Percentiles rank a stretch among this genome's conserved stretches.
Conservation (phyloP, 768 basidiomycete species). For the Lactifluus piperatus region DNA sequence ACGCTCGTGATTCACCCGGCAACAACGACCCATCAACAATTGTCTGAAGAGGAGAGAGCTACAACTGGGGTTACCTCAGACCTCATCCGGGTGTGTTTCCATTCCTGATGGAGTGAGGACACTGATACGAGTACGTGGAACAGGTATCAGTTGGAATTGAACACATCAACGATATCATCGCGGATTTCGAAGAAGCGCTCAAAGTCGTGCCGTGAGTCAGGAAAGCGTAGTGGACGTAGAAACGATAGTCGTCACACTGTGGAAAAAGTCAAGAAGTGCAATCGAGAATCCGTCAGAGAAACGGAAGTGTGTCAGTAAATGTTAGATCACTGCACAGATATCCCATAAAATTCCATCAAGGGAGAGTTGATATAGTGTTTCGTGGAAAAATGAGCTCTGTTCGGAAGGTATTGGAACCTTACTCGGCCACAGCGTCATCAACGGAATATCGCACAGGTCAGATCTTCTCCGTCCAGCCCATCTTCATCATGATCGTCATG, state of each 20-base stretch:
- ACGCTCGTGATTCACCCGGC: slow-evolving; percentile 75
- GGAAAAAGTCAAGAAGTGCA: background rate
- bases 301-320: background rate
- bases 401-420: no score
- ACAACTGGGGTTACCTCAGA: slow-evolving; percentile 68
- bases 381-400: no score
- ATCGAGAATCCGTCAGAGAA: background rate
- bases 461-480: no score
- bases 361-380: no score
- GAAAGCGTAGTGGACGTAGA: background rate
- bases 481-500: no score
- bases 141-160: slow-evolving; percentile 38
- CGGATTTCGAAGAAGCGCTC: slow-evolving; percentile 34
- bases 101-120: background rate
- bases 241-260: background rate
- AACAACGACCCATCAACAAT: slow-evolving; percentile 68
- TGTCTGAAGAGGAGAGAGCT: slow-evolving; percentile 49
- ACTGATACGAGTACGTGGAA: background rate
- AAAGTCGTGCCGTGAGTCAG: slow-evolving; percentile 20
- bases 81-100: slow-evolving; percentile 51
- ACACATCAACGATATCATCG: slow-evolving; percentile 36
- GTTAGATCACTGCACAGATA: background rate
- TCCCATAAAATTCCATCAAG: no score
- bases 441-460: no score
- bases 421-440: no score